Conservation (phyloP, 345 rosid species). For the Hypericum androsaemum region DNA sequence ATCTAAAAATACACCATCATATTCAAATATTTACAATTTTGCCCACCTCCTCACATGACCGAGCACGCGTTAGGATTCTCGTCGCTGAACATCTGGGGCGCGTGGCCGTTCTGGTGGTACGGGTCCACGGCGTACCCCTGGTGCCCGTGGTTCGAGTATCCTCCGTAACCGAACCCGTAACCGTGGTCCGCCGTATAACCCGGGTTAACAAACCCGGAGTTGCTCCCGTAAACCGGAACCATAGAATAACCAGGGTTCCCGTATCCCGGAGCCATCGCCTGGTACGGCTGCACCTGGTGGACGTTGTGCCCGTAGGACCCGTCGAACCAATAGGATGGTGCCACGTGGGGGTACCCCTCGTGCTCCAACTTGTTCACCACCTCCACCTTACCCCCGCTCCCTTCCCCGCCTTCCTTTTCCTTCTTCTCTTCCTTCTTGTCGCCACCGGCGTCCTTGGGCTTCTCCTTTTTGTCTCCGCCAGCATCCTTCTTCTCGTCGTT, state of each 20-base stretch:
- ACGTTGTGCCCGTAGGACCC: slow-evolving; percentile 2
- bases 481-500: slow-evolving; percentile 22
- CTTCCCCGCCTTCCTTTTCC: slow-evolving; percentile 8
- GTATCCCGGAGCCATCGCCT: slow-evolving; percentile 1
- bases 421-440: slow-evolving; percentile 28
- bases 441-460: slow-evolving; percentile 21
- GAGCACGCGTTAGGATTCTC: too few species aligned
- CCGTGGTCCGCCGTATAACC: too few species aligned
- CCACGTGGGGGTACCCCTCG: not conserved
- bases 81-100: not conserved
- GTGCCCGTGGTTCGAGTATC: too few species aligned
- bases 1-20: too few species aligned
- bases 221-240: slow-evolving; percentile 34
- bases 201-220: slow-evolving; percentile 18
- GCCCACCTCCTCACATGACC: too few species aligned
- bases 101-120: slow-evolving; percentile 13
- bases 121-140: slow-evolving; percentile 28
- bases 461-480: slow-evolving; percentile 17
- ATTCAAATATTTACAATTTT: too few species aligned
- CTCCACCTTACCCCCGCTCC: slow-evolving; percentile 12
- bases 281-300: not conserved
- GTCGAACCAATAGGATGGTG: not conserved
- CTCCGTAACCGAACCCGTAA: too few species aligned
- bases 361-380: slow-evolving; percentile 30
- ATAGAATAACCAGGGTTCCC: slow-evolving; percentile 11